These are phyloP conservation scores for Torrubiella hemipterigena DNA, from an alignment of 2,329 filamentous ascomycete genomes.

Conservation along the genomic window DNA sequence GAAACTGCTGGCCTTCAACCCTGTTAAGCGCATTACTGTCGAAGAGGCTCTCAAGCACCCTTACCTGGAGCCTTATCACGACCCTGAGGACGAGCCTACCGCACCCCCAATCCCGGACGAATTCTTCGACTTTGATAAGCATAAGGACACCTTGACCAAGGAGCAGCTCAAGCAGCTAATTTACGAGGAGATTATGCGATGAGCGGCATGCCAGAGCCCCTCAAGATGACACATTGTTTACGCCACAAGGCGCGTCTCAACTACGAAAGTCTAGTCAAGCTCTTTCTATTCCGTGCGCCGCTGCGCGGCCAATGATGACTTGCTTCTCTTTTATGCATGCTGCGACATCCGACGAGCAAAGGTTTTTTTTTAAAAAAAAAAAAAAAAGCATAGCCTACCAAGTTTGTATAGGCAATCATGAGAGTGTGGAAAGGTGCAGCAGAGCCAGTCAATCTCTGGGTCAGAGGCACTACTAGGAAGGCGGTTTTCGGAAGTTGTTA, in stretches of 20 bases:
- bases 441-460: too few species aligned
- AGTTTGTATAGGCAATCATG: too few species aligned
- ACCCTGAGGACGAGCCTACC: conserved; percentile 95
- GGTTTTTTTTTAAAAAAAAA: too few species aligned
- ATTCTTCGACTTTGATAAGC: conserved; percentile 99
- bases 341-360: too few species aligned
- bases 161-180: conserved; percentile 96
- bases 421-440: too few species aligned
- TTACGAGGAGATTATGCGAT: conserved; percentile 87
- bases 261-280: too few species aligned
- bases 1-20: conserved; percentile 95
- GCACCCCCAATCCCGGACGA: conserved; percentile 94
- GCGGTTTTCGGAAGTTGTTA: too few species aligned
- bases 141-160: conserved; percentile 97
- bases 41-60: conserved; percentile 96
- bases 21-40: conserved; percentile 94
- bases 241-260: not conserved
- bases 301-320: too few species aligned
- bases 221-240: not conserved
- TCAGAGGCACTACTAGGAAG: too few species aligned
- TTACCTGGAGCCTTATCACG: conserved; percentile 97
- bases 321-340: conserved; percentile 2
- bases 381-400: too few species aligned
- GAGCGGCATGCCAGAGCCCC: conserved; percentile 7
- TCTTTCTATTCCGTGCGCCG: too few species aligned